Base-by-base conservation (phyloP, 1,139 yeast genomes). In the Geotrichum cucujoidarum region DNA sequence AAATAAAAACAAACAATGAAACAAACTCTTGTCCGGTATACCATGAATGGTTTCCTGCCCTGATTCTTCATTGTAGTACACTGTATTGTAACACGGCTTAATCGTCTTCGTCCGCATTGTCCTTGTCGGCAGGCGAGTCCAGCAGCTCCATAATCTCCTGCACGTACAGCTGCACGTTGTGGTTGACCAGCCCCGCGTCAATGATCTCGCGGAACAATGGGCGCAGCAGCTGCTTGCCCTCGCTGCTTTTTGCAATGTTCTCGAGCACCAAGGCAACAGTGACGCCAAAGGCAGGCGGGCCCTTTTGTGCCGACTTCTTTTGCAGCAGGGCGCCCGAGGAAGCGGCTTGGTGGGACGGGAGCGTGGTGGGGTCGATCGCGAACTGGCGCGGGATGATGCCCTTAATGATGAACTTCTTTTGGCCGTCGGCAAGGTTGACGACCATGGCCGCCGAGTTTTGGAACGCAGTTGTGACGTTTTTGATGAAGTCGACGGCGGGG, bases 401-500 rank as follows among this genome's bases (percentile, higher is more conserved):
- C 67, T 86, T 86, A 59, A 92, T 90, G 43, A 92, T 88, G 60
- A 92, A 92, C 64, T 83, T 83, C 60, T 87, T 82, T 57, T 78
- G 77, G 6, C 82, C 83, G 32, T 76, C 76, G 1, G 76, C 73
- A 11, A 60, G 54, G 30, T 72, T 64, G 51, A 90, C 80, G 17
- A 92, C 97, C 90, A 89, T 89, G 1, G 98, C 97, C 50, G 88
- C 86, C 1, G 96, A 88, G 57, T 81, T 80, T 13, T 87, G 84
- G 65, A 90, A 92, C 0, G 97, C 96, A 51, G 80, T 80, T 24
- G 92, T 83, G 13, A 92, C 97, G 62, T 92, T 92, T 61, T 90
- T 89, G 62, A 92, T 92, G 63, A 92, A 92, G 58, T 92, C 97
- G 17, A 94, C 97, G 0, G 98, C 98, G 1, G 96, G 95, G 40